Base-by-base conservation (phyloP, 139 green algal genomes). In the Closterium sp. region DNA sequence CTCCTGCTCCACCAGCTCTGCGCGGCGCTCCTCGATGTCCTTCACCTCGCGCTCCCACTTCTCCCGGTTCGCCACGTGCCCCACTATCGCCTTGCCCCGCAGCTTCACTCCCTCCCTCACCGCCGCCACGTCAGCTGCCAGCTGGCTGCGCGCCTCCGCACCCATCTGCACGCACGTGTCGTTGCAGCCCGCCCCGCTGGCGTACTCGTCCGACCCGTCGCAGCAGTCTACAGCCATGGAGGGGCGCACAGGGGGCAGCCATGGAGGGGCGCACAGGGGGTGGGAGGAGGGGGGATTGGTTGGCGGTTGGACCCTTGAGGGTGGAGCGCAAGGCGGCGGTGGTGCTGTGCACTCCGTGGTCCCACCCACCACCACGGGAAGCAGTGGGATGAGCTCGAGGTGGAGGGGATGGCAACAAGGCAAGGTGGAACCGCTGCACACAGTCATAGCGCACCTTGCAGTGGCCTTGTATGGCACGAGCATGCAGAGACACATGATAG, bases 171-270 rank as follows among this genome's bases (percentile, higher is more conserved):
- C 84, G 94, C 97, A 99, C 1, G 91, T 96, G 94, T 98, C 97
- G 35, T 91, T 87, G 95, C 97, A 99, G 1, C 36, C 69, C 84
- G 90, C 88, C 38, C 38, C 33, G 31, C 97, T 97, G 9, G 90
- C 69, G 0, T 88, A 43, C 94, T 99, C 97, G 86, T 99, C 97
- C 0, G 93, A 94, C 32, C 97, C 97, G 94, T 99, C 97, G 84
- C 97, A 99, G 95, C 97, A 99, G 88, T 99, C 97, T 98, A 94
- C 89, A 87, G 36, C 3, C 84, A 10, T 10, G 38, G 38, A 9
- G 43, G 43, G 8, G 43, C n/a, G 43, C 3, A 69, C 12, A 16
- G 8, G 9, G 43, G 43, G 43, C 8, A 66, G 38, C 9, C 1
- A 66, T 9, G 3, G 38, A 12, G 38, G 38, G 4, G 38, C 38